A percentile compares a stretch with the other conserved stretches of the same genome.
phyloP scores from a whole-genome alignment of 306 rosid genomes.

The Vachellia pachyceras region DNA sequence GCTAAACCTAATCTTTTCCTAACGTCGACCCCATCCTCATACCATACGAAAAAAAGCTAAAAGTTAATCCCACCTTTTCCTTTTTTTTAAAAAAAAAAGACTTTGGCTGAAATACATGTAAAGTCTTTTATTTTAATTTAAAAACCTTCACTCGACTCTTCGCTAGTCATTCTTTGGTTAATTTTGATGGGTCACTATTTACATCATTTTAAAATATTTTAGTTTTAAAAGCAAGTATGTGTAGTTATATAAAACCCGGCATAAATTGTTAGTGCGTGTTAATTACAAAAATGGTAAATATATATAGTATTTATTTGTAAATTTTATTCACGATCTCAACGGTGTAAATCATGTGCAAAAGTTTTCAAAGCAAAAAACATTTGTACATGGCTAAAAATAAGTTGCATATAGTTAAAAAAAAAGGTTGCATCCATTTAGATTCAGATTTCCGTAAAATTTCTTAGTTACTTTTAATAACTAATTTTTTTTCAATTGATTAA shows the following conservation, averaged over 20 bases:
- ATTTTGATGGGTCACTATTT: neutral
- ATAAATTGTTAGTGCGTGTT: neutral
- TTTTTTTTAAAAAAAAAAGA: neutral
- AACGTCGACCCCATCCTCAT: constrained; percentile 36
- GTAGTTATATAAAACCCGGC: neutral
- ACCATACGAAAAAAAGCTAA: constrained; percentile 30
- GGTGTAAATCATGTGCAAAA: no score
- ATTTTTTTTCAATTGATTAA: neutral
- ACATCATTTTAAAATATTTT: neutral
- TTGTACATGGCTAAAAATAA: no score
- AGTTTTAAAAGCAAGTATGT: neutral
- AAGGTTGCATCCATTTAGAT: no score
- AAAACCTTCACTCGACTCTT: neutral
- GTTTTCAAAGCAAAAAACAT: no score
- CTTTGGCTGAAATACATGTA: neutral
- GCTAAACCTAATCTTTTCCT: constrained; percentile 67
- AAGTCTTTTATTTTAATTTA: neutral
- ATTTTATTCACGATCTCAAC: no score
- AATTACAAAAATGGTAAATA: no score
- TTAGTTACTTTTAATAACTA: no score
- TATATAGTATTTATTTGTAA: no score
- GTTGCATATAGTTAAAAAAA: no score
- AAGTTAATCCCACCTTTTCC: constrained; percentile 3
- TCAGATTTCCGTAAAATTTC: no score
- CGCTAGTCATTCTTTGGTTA: neutral